A percentile compares a stretch with the other conserved stretches of the same genome.
These are phyloP conservation scores for Ogataea zsoltii DNA, from an alignment of 805 yeast species.

Conservation along the genomic window DNA sequence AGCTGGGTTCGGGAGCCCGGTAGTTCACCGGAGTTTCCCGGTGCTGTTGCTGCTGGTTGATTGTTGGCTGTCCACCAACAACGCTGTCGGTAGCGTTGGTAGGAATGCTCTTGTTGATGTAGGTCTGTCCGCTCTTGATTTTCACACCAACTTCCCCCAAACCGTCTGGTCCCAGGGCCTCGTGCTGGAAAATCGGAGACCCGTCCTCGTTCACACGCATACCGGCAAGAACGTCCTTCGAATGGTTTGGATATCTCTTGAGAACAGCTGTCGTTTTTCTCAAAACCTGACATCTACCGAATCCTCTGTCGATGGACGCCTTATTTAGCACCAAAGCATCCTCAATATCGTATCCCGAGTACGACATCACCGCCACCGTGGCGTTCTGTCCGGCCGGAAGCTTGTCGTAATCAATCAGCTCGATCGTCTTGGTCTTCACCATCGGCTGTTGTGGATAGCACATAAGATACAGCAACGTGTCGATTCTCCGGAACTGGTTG, in stretches of 20 bases:
- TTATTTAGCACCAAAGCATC: conserved; percentile 96
- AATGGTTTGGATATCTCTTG: conserved; percentile 91
- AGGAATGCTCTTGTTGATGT: conserved; percentile 91
- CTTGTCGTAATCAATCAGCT: conserved; percentile 91
- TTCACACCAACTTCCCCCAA: conserved; percentile 93
- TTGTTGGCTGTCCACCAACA: conserved; percentile 40
- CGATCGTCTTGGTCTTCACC: conserved; percentile 98
- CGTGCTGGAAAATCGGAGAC: conserved; percentile 83
- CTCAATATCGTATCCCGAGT: conserved; percentile 98
- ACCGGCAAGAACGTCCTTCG: conserved; percentile 89
- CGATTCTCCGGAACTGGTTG: conserved; percentile 94
- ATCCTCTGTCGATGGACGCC: conserved; percentile 92
- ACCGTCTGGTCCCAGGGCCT: conserved; percentile 90
- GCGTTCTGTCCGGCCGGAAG: conserved; percentile 99
- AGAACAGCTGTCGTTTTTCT: conserved; percentile 87
- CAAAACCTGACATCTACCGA: conserved; percentile 95
- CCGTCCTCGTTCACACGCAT: conserved; percentile 83
- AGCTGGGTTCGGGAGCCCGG: conserved; percentile 93
- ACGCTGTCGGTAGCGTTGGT: conserved; percentile 74
- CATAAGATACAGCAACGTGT: conserved; percentile 89
- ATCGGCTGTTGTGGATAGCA: conserved; percentile 99
- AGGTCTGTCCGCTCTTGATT: conserved; percentile 91
- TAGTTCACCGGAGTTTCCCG: conserved; percentile 90
- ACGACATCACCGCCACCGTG: conserved; percentile 98
- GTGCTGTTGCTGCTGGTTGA: conserved; percentile 47